These are phyloP conservation scores for Dictyostelium purpureum DNA, from an alignment of 78 protist species.

Conservation along the genomic window DNA sequence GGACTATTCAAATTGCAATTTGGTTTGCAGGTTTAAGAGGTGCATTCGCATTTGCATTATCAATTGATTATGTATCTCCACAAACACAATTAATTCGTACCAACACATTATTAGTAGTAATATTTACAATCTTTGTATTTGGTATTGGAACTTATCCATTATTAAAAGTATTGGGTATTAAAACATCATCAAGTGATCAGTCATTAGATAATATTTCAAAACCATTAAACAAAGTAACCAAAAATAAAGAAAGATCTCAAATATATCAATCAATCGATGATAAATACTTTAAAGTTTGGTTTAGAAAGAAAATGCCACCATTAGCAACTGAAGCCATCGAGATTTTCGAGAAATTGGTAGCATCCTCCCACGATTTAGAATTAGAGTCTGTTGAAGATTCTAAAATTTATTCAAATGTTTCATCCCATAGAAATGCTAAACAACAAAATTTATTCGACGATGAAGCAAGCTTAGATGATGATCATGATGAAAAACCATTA, in stretches of 20 bases:
- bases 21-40: constrained; percentile 92
- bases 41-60: constrained; percentile 93
- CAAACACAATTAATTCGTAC: constrained; percentile 8
- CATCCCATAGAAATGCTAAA: no score
- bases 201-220: constrained; percentile 51
- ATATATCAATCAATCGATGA: constrained; percentile 42
- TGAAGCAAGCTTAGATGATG: no score
- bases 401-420: no score
- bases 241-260: constrained; percentile 33
- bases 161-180: constrained; percentile 45
- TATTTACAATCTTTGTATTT: constrained; percentile 52
- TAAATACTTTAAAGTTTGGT: constrained; percentile 63
- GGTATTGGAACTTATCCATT: constrained; percentile 76
- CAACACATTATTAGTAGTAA: constrained; percentile 38
- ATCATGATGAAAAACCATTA: no score
- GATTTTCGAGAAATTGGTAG: constrained; percentile 54
- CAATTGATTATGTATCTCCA: constrained; percentile 55
- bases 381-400: background rate
- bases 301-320: constrained; percentile 61
- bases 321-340: constrained; percentile 56
- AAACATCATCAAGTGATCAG: constrained; percentile 62
- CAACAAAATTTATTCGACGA: no score
- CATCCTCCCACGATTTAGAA: background rate
- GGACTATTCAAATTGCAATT: constrained; percentile 58
- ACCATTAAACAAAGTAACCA: constrained; percentile 21